Conservation (phyloP, 2,329 filamentous ascomycete genomes). For the Apiospora phragmitis region DNA sequence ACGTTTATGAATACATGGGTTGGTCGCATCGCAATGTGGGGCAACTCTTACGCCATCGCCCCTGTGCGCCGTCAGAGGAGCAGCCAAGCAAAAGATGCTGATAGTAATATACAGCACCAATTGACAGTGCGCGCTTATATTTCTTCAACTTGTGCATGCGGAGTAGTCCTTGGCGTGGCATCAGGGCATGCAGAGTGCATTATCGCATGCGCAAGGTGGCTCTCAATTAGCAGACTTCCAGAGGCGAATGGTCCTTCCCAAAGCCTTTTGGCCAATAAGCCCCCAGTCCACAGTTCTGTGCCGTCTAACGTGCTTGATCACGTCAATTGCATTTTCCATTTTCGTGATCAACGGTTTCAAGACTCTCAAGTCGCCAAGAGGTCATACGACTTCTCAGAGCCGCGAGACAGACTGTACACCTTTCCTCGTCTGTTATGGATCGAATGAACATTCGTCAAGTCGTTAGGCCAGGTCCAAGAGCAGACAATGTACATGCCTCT, state of each 20-base stretch:
- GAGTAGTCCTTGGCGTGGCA: neutral
- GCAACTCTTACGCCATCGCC: slow-evolving; percentile 3
- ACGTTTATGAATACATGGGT: neutral
- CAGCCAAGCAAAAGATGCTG: neutral
- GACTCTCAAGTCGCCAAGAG: neutral
- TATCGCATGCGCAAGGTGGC: neutral
- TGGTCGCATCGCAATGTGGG: slow-evolving; percentile 3
- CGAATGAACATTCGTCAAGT: neutral
- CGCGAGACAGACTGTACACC: neutral
- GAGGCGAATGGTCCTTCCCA: neutral
- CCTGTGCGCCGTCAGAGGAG: neutral
- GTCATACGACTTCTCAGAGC: neutral
- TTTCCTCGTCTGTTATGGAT: neutral
- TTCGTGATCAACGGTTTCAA: neutral
- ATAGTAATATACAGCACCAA: neutral
- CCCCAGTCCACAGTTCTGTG: neutral
- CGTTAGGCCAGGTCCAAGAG: neutral
- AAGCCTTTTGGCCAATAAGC: neutral
- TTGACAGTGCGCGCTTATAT: neutral
- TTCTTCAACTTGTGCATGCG: neutral
- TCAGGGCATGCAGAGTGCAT: neutral
- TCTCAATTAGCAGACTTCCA: no score
- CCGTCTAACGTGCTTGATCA: neutral
- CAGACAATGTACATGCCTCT: neutral
- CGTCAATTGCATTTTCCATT: neutral